phyloP scores from a whole-genome alignment of 176 grass and related monocot species.

The Ensete glaucum region DNA sequence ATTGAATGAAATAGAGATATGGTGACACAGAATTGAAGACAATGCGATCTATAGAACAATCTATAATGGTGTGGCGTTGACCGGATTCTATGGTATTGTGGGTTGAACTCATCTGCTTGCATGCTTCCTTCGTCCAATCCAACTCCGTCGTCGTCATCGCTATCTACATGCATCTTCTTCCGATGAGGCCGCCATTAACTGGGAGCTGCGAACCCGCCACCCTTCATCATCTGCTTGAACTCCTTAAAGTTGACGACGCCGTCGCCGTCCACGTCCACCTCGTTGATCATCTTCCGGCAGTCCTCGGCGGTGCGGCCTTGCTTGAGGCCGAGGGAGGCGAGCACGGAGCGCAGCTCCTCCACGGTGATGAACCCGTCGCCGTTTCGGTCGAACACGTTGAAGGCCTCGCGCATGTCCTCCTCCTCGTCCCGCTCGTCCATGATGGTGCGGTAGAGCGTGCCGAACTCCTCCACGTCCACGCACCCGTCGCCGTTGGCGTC shows the following conservation, averaged over 20 bases:
- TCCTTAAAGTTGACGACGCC: neutral
- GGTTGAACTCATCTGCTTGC: too few relatives aligned
- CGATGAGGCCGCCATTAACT: neutral
- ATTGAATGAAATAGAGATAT: too few relatives aligned
- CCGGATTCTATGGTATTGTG: too few relatives aligned
- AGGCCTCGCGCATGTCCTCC: conserved; percentile 1
- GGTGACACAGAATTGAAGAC: too few relatives aligned
- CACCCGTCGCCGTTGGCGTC: conserved; percentile 1
- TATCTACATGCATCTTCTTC: too few relatives aligned
- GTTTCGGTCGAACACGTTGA: conserved; percentile 1
- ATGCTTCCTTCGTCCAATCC: too few relatives aligned
- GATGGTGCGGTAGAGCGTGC: neutral
- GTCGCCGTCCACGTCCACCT: neutral
- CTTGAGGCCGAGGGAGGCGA: neutral
- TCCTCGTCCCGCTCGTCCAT: neutral
- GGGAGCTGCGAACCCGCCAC: neutral
- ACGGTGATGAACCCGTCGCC: neutral
- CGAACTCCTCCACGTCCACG: conserved; percentile 3
- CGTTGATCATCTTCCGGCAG: neutral
- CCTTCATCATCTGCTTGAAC: conserved; percentile 1
- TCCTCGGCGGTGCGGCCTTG: neutral
- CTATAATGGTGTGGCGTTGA: too few relatives aligned
- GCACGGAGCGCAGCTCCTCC: neutral
- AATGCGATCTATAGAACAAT: too few relatives aligned
- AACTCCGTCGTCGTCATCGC: too few relatives aligned